phyloP scores from a whole-genome alignment of 1,139 yeast species.

The Magnusiomyces sp. region DNA sequence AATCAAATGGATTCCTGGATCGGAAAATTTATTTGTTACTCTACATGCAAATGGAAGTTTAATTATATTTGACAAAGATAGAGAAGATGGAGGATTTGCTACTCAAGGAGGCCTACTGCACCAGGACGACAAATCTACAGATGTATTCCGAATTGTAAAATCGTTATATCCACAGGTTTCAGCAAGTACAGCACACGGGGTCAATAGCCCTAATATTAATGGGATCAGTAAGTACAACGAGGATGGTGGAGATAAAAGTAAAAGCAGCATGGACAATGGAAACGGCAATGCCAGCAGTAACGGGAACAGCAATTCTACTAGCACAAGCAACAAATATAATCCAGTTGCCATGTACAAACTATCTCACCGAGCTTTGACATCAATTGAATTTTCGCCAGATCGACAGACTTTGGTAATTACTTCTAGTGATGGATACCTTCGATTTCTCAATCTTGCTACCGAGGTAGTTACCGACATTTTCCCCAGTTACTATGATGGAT shows the following conservation, averaged over 20 bases:
- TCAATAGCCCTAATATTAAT: not conserved
- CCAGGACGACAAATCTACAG: slow-evolving; percentile 22
- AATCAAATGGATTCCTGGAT: slow-evolving; percentile 36
- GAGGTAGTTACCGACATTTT: slow-evolving; percentile 49
- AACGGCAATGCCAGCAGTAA: not conserved
- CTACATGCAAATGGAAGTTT: slow-evolving; percentile 38
- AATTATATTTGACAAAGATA: slow-evolving; percentile 35
- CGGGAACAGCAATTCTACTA: slow-evolving; percentile 5
- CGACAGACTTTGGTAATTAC: slow-evolving; percentile 41
- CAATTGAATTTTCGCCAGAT: slow-evolving; percentile 42
- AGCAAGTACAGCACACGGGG: not conserved
- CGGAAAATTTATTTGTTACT: slow-evolving; percentile 33
- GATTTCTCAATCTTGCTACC: slow-evolving; percentile 46
- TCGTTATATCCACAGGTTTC: slow-evolving; percentile 14
- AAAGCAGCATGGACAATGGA: not conserved
- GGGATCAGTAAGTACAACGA: not conserved
- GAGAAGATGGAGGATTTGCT: slow-evolving; percentile 32
- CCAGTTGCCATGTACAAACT: slow-evolving; percentile 57
- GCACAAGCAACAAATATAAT: slow-evolving; percentile 22
- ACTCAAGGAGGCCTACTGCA: slow-evolving; percentile 19
- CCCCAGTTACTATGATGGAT: slow-evolving; percentile 64
- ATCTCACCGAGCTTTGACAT: slow-evolving; percentile 50
- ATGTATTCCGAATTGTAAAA: slow-evolving; percentile 24
- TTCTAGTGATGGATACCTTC: slow-evolving; percentile 57
- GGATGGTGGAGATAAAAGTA: not conserved